Conservation (phyloP, 495 filamentous ascomycete genomes). For the Trichoderma parareesei region DNA sequence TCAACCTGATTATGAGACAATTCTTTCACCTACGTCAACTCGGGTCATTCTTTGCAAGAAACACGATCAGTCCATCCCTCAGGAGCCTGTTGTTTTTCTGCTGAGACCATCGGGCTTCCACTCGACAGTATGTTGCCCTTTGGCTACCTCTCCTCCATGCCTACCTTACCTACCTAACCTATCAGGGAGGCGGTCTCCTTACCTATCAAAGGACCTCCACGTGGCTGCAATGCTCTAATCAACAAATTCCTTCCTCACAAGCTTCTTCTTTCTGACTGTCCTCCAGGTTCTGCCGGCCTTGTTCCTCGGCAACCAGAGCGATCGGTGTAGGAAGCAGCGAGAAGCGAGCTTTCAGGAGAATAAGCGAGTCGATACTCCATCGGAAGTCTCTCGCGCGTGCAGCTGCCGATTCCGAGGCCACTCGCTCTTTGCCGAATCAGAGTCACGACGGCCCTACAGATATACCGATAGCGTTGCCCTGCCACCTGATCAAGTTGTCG, state of each 20-base stretch:
- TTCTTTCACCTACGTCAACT: background rate
- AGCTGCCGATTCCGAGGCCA: background rate
- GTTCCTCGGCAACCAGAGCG: background rate
- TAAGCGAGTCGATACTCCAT: background rate
- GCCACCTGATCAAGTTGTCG: background rate
- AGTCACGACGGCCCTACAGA: background rate
- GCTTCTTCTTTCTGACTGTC: background rate
- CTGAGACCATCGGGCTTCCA: too few species aligned
- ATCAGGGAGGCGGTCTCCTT: background rate
- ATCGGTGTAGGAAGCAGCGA: background rate
- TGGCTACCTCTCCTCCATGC: too few species aligned
- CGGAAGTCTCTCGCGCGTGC: background rate
- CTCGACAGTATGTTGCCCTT: too few species aligned
- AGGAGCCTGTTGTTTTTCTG: too few species aligned
- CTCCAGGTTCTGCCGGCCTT: background rate
- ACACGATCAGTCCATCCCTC: background rate
- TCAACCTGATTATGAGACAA: background rate
- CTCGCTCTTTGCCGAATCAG: background rate
- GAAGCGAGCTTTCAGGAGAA: background rate
- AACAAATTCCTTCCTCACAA: background rate
- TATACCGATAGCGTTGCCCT: background rate
- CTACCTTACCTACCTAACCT: background rate
- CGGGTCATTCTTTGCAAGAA: background rate
- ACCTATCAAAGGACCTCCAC: background rate
- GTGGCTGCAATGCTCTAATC: background rate